Percentiles rank a stretch among this genome's conserved stretches.
phyloP scores from a whole-genome alignment of 441 rosid species.

The Erysimum cheiri region DNA sequence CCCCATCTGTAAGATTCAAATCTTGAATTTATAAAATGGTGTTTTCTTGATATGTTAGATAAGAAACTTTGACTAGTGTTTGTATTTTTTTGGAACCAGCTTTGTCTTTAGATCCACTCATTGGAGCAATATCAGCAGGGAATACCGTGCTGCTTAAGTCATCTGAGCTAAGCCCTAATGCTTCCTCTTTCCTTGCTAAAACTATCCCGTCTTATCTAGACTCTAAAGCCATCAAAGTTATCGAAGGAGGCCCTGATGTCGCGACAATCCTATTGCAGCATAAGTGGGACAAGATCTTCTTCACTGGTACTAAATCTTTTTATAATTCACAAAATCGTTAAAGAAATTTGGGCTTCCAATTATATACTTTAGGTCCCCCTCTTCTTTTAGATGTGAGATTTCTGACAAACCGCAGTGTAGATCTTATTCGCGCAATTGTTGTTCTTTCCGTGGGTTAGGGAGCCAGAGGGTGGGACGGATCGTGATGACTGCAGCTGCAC shows the following conservation, averaged over 20 bases:
- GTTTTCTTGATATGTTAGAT: neutral
- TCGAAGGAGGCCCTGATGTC: slow-evolving; percentile 62
- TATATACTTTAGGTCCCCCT: no score
- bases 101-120: slow-evolving; percentile 68
- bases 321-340: neutral
- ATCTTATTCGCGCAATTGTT: no score
- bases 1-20: slow-evolving; percentile 63
- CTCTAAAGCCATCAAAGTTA: slow-evolving; percentile 58
- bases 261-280: slow-evolving; percentile 57
- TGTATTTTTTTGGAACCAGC: slow-evolving; percentile 46
- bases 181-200: slow-evolving; percentile 60
- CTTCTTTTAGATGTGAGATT: no score
- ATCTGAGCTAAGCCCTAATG: slow-evolving; percentile 69
- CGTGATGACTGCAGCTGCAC: slow-evolving; percentile 77
- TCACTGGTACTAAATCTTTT: slow-evolving; percentile 54
- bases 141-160: slow-evolving; percentile 74
- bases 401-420: no score
- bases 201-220: slow-evolving; percentile 70
- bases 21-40: neutral
- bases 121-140: slow-evolving; percentile 88
- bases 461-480: slow-evolving; percentile 67
- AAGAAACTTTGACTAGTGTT: neutral
- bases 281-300: slow-evolving; percentile 90
- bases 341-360: no score
- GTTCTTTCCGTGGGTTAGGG: slow-evolving; percentile 49